Percentiles rank a stretch among this genome's conserved stretches.
These are phyloP conservation scores for Ilex asprella DNA, from an alignment of 257 asterid species.

Conservation along the genomic window DNA sequence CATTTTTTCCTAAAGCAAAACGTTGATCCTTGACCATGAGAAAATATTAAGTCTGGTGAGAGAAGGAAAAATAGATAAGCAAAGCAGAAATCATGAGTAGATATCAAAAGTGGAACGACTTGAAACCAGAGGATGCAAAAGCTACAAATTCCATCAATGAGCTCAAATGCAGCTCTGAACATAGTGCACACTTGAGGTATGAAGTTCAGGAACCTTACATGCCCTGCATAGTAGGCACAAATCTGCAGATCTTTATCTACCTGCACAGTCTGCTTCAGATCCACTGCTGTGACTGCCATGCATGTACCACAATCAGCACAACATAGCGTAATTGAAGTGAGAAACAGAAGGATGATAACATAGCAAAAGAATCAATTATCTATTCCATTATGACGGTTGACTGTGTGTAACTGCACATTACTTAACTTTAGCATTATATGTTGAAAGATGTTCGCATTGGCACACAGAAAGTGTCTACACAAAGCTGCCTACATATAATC, in stretches of 20 bases:
- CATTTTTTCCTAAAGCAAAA: no score
- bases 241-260: slow-evolving; percentile 81
- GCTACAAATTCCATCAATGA: not conserved
- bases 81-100: not conserved
- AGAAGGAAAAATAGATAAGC: not conserved
- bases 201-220: slow-evolving; percentile 41
- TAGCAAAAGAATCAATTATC: not conserved
- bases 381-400: no score
- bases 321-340: not conserved
- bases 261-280: slow-evolving; percentile 80
- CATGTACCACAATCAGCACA: slow-evolving; percentile 4
- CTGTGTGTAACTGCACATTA: no score
- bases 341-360: not conserved
- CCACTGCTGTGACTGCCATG: slow-evolving; percentile 72
- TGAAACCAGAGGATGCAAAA: no score
- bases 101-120: no score
- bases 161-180: not conserved
- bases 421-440: no score
- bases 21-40: no score
- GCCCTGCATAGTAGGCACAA: slow-evolving; percentile 97
- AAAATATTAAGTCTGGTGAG: no score
- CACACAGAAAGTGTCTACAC: no score
- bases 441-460: no score
- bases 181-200: slow-evolving; percentile 4
- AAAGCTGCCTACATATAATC: no score